Base-by-base conservation (phyloP, 2,329 filamentous ascomycete genomes). In the Lecanoromycetidae sp. region DNA sequence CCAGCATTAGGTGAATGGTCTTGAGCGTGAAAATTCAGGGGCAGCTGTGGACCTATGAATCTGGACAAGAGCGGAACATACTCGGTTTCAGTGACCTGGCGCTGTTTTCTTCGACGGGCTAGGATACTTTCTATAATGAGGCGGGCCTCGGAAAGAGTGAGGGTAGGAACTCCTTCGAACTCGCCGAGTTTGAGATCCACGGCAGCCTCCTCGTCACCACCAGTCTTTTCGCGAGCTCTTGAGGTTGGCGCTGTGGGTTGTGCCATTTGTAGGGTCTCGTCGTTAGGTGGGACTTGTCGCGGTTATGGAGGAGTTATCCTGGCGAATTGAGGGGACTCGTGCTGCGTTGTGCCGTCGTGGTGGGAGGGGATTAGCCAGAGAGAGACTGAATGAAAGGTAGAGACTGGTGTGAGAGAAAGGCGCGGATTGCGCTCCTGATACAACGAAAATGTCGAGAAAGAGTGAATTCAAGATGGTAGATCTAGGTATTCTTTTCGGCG, bases 111-210 rank as follows among this genome's bases (percentile, higher is more conserved):
- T 56, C 80, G 77, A 54, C 87, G 79, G 52, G 83, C 75, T 54
- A 91, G 78, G 41, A 95, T 81, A 52, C 87, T 87, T 61, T 90
- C 90, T 59, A 98, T 86, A 60, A 98, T 84, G 42, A 94, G 77
- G 57, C 87, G 79, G 2, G 91, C 88, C 68, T 96, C 91, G 27
- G 87, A 94, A 44, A 95, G 77, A 37, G 88, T 94, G 52, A 98
- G 74, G 5, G 88, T 90, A 62, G 91, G 87, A 55, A 93, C 87
- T 60, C 90, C 75, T 58, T 93, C 80, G 67, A 96, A 95, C 63
- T 95, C 90, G 67, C 91, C 91, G 9, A 98, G 82, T 63, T 82
- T 84, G 54, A 96, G 79, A 46, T 79, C 79, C 6, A 77, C 71
- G 41, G 82, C 80, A 20, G 90, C 88, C 69, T 95, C 87, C 66